Evolutionary conservation across 2,329 filamentous ascomycete genomes (phyloP), one percentile per base, ranked within the genome.

Genomic region (Alternaria metachromatica): DNA sequence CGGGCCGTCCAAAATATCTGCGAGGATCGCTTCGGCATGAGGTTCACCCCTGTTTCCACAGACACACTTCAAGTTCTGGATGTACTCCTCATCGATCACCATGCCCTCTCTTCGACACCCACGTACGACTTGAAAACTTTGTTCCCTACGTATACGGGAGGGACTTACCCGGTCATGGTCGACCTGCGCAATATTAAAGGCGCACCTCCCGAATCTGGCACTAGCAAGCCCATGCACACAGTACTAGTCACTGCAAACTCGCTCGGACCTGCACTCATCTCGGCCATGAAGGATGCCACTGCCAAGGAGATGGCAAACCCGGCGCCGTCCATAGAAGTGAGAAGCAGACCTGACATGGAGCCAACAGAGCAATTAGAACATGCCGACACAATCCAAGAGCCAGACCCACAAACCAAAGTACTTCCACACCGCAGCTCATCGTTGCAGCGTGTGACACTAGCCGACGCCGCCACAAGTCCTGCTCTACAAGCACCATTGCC

Each of bases 1-100:
- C 51, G 33, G 20, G 60, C 56, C 5, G 44, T 64, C 23, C 57
- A 46, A 8, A 64, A 61, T 11, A 61, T 64, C n/a, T 64, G 62
- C 26, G 41, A 61, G 41, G 45, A 26, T 10, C 30, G 30, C n/a
- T 48, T 60, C 18, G 62, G 53, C 8, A 64, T 64, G 62, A 48
- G 12, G 15, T 18, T 64, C 21, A 49, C 25, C 8, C 37, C 60
- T 26, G 5, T 37, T 33, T 58, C 41, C 18, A 25, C 18, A 20
- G 33, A 23, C 21, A 10, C 9, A 45, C 20, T 18, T 3, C 23
- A 56, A 44, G 21, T 46, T 13, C 48, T 44, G 21, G 59, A 62
- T 48, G 25, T 62, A 43, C n/a, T 60, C n/a, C 28, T 62, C 9
- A 7, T 64, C 9, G 62, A 64, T 23, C 48, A 55, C 25, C 58